Evolutionary conservation across 257 asterid species (phyloP).

Genomic region (Capsicum rhomboideum): DNA sequence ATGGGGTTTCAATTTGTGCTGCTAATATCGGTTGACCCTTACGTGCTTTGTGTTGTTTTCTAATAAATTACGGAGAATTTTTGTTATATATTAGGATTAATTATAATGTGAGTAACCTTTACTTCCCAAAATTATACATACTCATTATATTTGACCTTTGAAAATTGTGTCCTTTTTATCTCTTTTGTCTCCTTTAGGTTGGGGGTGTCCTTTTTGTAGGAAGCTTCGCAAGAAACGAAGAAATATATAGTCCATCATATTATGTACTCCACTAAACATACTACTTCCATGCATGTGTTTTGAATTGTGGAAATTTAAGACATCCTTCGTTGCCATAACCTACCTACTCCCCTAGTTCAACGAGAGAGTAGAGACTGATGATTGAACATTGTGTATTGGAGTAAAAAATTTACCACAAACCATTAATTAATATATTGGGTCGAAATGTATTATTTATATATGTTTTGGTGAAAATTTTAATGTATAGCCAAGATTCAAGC

Average conservation of each 20-base stretch:
- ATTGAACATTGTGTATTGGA: too few relatives aligned
- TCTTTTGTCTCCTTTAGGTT: background rate
- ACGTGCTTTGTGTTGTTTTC: background rate
- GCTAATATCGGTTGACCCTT: background rate
- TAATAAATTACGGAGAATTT: background rate
- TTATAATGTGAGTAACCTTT: too few relatives aligned
- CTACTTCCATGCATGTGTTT: background rate
- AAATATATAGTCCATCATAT: background rate
- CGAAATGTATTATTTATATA: too few relatives aligned
- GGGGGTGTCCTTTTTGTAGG: background rate
- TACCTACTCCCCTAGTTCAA: background rate
- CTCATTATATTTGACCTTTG: background rate
- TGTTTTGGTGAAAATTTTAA: too few relatives aligned
- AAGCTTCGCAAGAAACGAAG: background rate
- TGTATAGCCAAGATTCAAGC: too few relatives aligned
- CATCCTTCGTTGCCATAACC: background rate
- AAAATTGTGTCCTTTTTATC: background rate
- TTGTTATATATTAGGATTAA: background rate
- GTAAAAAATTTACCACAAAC: too few relatives aligned
- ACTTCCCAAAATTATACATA: background rate
- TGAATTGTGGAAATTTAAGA: background rate
- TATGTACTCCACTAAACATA: background rate
- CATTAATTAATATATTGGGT: too few relatives aligned
- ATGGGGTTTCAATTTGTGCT: background rate
- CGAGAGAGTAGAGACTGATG: too few relatives aligned